Conservation (phyloP, 352 stramenopile genomes). For the Globisporangium okanoganense region DNA sequence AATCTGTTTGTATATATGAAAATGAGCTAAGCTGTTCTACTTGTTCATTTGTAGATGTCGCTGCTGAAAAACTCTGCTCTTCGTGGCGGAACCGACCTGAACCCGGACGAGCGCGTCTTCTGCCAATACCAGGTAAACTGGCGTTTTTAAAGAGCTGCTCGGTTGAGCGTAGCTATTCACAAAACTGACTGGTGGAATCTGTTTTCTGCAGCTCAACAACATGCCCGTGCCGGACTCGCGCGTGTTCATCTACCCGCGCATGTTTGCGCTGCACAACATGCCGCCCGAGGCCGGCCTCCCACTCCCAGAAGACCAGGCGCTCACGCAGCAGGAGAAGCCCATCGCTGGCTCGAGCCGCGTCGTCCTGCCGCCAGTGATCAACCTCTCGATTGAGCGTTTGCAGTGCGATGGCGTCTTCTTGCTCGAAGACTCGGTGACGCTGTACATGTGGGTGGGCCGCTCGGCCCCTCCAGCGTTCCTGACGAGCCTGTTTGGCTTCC, state of each 20-base stretch:
- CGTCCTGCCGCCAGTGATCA: slow-evolving; percentile 89
- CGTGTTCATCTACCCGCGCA: slow-evolving; percentile 96
- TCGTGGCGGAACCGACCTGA: slow-evolving; percentile 95
- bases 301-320: slow-evolving; percentile 33
- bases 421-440: slow-evolving; percentile 94
- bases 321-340: slow-evolving; percentile 32
- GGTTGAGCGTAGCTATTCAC: background rate
- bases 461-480: slow-evolving; percentile 85
- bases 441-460: slow-evolving; percentile 97
- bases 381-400: slow-evolving; percentile 94
- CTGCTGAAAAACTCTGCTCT: slow-evolving; percentile 98
- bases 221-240: slow-evolving; percentile 91
- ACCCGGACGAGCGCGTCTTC: slow-evolving; percentile 94
- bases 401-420: slow-evolving; percentile 95
- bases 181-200: background rate
- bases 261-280: slow-evolving; percentile 96
- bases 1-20: slow-evolving; percentile 4
- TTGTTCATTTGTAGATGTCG: slow-evolving; percentile 77
- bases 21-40: too few relatives aligned
- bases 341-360: slow-evolving; percentile 68
- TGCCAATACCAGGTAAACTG: slow-evolving; percentile 79
- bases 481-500: slow-evolving; percentile 92
- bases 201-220: slow-evolving; percentile 71
- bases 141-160: slow-evolving; percentile 3
- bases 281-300: slow-evolving; percentile 81